These are phyloP conservation scores for Mucor saturninus DNA, from an alignment of 371 early-diverging fungal species.

Conservation along the genomic window DNA sequence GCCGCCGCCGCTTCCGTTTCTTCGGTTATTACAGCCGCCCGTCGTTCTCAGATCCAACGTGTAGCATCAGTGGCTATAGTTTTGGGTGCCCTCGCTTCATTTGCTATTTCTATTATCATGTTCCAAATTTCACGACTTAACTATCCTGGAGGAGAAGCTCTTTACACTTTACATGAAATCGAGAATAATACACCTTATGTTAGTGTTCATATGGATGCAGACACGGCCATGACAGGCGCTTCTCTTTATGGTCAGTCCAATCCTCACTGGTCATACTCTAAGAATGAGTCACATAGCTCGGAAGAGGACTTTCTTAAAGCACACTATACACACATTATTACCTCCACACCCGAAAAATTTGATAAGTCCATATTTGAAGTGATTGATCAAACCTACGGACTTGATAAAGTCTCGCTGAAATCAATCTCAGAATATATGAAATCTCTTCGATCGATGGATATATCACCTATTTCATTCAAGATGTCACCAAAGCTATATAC, in stretches of 20 bases:
- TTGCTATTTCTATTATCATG: conserved; percentile 50
- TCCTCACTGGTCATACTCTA: conserved; percentile 65
- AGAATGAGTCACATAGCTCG: conserved; percentile 59
- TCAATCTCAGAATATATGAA: conserved; percentile 14
- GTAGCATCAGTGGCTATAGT: conserved; percentile 25
- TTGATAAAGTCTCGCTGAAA: conserved; percentile 30
- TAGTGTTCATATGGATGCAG: conserved; percentile 80
- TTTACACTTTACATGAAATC: conserved; percentile 65
- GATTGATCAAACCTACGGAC: conserved; percentile 40
- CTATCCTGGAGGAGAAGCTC: conserved; percentile 91
- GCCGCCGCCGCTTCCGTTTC: conserved; percentile 61
- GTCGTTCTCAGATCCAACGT: conserved; percentile 17
- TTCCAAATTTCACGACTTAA: conserved; percentile 73
- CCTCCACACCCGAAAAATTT: conserved; percentile 52
- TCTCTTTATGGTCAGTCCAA: conserved; percentile 71
- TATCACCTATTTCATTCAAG: conserved; percentile 26
- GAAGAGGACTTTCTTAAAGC: conserved; percentile 58
- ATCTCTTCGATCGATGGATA: conserved; percentile 1
- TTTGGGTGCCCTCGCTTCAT: conserved; percentile 33
- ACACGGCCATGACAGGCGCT: conserved; percentile 88
- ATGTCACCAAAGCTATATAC: conserved; percentile 39
- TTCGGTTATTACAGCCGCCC: conserved; percentile 34
- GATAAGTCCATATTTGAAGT: conserved; percentile 44
- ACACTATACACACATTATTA: conserved; percentile 72
- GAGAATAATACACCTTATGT: conserved; percentile 33